These are phyloP conservation scores for Clarireedia homoeocarpa DNA, from an alignment of 2,329 filamentous ascomycete genomes.

Conservation along the genomic window DNA sequence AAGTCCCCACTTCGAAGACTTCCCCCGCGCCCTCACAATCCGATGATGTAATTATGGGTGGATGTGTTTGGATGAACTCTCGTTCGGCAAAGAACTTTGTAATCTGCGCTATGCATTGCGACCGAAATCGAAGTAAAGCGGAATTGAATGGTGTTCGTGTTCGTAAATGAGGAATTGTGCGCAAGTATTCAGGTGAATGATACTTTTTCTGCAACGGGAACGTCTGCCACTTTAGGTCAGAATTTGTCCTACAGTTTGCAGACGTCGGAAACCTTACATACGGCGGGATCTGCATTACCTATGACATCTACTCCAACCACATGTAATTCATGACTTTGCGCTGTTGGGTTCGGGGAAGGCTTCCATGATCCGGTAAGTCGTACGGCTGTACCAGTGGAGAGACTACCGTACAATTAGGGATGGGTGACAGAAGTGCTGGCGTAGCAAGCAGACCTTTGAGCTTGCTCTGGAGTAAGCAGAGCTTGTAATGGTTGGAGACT, in stretches of 20 bases:
- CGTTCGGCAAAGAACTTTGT: constrained; percentile 66
- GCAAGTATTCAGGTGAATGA: constrained; percentile 80
- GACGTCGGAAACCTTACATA: constrained; percentile 37
- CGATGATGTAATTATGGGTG: constrained; percentile 90
- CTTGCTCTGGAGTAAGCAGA: constrained; percentile 24
- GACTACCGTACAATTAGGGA: constrained; percentile 39
- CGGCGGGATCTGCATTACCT: constrained; percentile 71
- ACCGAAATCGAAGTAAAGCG: constrained; percentile 73
- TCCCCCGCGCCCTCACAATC: constrained; percentile 96
- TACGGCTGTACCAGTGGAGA: constrained; percentile 76
- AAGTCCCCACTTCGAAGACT: constrained; percentile 61
- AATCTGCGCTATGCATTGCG: constrained; percentile 65
- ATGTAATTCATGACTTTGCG: constrained; percentile 74
- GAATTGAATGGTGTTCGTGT: constrained; percentile 74
- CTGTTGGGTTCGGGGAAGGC: constrained; percentile 54
- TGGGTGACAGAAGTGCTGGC: constrained; percentile 1
- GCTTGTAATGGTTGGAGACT: constrained; percentile 67
- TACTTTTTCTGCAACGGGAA: constrained; percentile 97
- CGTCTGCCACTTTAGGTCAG: constrained; percentile 45
- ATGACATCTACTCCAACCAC: constrained; percentile 61
- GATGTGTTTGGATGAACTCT: constrained; percentile 76
- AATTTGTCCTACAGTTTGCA: constrained; percentile 5
- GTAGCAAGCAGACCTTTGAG: constrained; percentile 14
- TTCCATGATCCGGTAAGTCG: constrained; percentile 71
- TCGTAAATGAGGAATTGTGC: constrained; percentile 81